Evolutionary conservation across 2,329 filamentous ascomycete species (phyloP), one percentile per base, ranked within the genome.

Genomic region (Blastomyces emzantsi): DNA sequence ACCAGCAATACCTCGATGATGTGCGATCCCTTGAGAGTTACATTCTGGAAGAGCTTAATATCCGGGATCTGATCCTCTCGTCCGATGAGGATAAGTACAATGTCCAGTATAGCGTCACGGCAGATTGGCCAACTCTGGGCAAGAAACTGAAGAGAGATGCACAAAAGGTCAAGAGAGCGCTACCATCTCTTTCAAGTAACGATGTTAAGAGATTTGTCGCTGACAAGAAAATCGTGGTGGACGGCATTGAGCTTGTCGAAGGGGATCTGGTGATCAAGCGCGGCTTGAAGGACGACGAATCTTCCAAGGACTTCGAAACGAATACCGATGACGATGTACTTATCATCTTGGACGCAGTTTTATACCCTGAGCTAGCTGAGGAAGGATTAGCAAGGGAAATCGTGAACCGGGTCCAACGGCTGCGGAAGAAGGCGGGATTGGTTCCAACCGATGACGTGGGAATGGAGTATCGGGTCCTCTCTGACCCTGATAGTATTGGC

Each of bases 81-180:
- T 87, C 85, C 8, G 92, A 97, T 67, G 94, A 97, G 78, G 88
- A 86, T 63, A 90, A 89, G 74, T 97, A 97, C 79, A 90, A 92
- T 62, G 92, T 99, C 56, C 88, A 94, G 73, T 96, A 97, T 78
- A 91, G 89, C 66, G 90, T 93, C 19, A 86, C 85, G 49, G 92
- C 92, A 8, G 94, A 99, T 76, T 97, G 94, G 89, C 92, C 94
- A 17, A 89, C 90, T 1, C 83, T 99, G 19, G 94, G 94, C 68
- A 96, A 96, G 84, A 97, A 97, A 80, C 83, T 97, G 69, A 96
- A 96, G 83, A 97, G 96, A 78, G 92, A 97, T 71, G 90, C 92
- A 68, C 86, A 87, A 68, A 90, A 89, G 73, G 92, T 97, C 69
- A 95, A 95, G 81, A 95, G 93, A 78, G 92, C 90, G 1, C 80